phyloP scores from a whole-genome alignment of 805 yeast species.

The Saccharomycopsis olivae region DNA sequence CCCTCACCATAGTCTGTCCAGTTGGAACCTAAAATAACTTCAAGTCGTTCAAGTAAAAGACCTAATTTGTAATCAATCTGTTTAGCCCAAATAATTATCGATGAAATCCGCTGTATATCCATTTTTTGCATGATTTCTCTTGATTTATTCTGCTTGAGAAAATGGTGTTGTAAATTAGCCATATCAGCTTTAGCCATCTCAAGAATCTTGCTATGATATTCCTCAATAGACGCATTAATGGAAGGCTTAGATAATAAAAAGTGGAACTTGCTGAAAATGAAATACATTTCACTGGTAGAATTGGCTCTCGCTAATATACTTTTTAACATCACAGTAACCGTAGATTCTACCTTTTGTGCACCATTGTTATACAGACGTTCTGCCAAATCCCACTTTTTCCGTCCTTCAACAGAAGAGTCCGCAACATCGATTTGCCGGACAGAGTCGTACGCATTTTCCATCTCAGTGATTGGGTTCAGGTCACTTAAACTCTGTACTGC shows the following conservation, averaged over 20 bases:
- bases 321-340: constrained; percentile 32
- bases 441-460: constrained; percentile 33
- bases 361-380: constrained; percentile 34
- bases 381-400: constrained; percentile 31
- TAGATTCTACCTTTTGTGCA: constrained; percentile 35
- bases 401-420: constrained; percentile 29
- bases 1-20: constrained; percentile 65
- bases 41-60: constrained; percentile 34
- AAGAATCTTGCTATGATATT: constrained; percentile 44
- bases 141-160: constrained; percentile 27
- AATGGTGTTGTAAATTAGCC: constrained; percentile 30
- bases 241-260: constrained; percentile 41
- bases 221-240: constrained; percentile 47
- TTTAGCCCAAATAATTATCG: constrained; percentile 41
- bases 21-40: constrained; percentile 43
- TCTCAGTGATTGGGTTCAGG: constrained; percentile 24
- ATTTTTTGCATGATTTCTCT: constrained; percentile 28
- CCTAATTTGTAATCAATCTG: constrained; percentile 37
- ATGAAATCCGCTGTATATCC: constrained; percentile 38
- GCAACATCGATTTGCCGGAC: constrained; percentile 29
- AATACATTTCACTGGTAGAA: constrained; percentile 40
- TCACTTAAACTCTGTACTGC: constrained; percentile 19
- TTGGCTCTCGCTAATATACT: constrained; percentile 29
- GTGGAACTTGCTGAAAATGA: constrained; percentile 37
- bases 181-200: constrained; percentile 40